Evolutionary conservation across 169 alveolate species (phyloP).

Genomic region (Eimeria praecox): DNA sequence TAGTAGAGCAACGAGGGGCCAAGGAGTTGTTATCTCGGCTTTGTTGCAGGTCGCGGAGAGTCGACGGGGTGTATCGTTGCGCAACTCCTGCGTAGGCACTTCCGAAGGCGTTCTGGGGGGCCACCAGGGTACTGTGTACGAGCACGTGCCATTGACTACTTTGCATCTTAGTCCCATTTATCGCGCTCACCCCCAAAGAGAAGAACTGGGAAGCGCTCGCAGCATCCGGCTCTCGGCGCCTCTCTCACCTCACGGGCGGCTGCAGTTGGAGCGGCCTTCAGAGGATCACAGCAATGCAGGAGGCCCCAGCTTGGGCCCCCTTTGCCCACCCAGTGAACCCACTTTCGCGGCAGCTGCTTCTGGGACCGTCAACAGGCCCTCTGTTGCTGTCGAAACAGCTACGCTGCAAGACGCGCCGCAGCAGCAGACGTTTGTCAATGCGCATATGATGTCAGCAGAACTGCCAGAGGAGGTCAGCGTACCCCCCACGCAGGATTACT

Average conservation of each 20-base stretch:
- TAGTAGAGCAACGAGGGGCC: too few species aligned
- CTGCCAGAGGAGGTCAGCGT: constrained; percentile 2
- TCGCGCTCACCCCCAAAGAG: neutral
- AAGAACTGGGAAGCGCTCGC: neutral
- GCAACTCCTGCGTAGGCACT: constrained; percentile 31
- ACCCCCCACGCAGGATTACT: neutral
- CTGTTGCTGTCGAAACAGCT: neutral
- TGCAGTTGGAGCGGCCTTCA: neutral
- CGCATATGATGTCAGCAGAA: constrained; percentile 14
- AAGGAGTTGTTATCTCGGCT: neutral
- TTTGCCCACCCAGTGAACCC: neutral
- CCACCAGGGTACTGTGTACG: constrained; percentile 41
- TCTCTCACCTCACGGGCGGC: neutral
- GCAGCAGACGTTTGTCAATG: constrained; percentile 7
- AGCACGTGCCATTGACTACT: constrained; percentile 40
- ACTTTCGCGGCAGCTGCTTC: neutral
- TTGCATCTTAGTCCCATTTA: constrained; percentile 41
- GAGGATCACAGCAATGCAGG: neutral
- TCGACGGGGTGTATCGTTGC: neutral
- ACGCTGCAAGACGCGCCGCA: constrained; percentile 8
- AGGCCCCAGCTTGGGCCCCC: neutral
- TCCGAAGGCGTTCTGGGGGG: constrained; percentile 25
- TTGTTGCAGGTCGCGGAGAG: neutral
- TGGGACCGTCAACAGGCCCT: neutral
- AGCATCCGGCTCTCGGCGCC: constrained; percentile 25